Percentiles rank a stretch among this genome's conserved stretches.
Evolutionary conservation across 108 stramenopile genomes (phyloP).

Genomic region (Pseudonitzschia pungens): DNA sequence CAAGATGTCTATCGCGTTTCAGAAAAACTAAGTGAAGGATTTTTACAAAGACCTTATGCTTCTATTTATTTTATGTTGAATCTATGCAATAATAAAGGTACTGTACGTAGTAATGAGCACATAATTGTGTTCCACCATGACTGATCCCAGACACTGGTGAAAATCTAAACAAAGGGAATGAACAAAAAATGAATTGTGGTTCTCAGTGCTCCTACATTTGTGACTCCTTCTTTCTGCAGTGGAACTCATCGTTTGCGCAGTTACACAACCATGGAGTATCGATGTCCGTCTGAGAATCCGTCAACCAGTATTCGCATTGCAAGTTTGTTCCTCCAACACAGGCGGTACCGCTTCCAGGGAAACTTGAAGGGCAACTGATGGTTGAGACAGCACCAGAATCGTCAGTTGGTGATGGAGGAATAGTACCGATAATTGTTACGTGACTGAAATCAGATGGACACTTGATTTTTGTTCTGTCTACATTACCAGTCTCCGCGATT

Average conservation of each 20-base stretch:
- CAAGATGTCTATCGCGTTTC: no score
- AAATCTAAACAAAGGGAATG: not conserved
- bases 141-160: constrained; percentile 12
- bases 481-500: not conserved
- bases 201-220: not conserved
- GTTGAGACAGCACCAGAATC: not conserved
- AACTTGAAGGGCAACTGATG: not conserved
- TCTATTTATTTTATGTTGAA: not conserved
- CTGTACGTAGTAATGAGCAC: not conserved
- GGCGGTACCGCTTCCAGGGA: not conserved
- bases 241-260: not conserved
- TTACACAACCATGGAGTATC: constrained; percentile 13
- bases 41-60: no score
- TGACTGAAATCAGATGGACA: not conserved
- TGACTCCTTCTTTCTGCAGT: not conserved
- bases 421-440: not conserved
- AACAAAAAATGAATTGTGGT: not conserved
- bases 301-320: constrained; percentile 10
- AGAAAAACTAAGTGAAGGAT: no score
- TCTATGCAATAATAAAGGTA: not conserved
- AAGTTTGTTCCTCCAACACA: constrained; percentile 1
- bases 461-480: not conserved
- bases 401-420: not conserved
- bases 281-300: not conserved
- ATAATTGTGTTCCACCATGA: constrained; percentile 3